Conservation (phyloP, 176 grass and related monocot genomes). For the Phoenix roebelenii region DNA sequence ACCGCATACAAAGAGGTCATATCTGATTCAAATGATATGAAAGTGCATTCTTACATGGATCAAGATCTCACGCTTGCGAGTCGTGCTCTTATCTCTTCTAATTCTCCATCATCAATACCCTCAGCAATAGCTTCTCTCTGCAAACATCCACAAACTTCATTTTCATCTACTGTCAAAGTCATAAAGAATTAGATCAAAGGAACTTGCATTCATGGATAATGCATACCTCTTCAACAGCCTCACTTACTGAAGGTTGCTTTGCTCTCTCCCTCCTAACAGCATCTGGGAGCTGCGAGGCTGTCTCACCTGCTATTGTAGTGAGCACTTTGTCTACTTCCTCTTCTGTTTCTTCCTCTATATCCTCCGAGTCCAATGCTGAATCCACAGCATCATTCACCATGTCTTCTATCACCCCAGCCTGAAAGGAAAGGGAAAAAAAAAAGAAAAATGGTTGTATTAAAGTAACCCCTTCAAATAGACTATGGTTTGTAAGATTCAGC, state of each 20-base stretch:
- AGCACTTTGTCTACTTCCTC: slow-evolving; percentile 77
- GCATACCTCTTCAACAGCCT: slow-evolving; percentile 36
- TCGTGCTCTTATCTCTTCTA: slow-evolving; percentile 52
- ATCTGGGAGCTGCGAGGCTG: slow-evolving; percentile 49
- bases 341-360: slow-evolving; percentile 86
- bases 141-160: background rate
- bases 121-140: slow-evolving; percentile 40
- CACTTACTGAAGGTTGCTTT: slow-evolving; percentile 38
- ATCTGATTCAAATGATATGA: too few species aligned
- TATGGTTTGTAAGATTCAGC: too few species aligned
- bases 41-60: too few species aligned
- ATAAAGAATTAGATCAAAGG: background rate
- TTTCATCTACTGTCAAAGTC: background rate
- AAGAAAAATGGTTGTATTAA: too few species aligned
- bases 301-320: slow-evolving; percentile 50
- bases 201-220: background rate
- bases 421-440: slow-evolving; percentile 2
- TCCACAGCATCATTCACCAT: slow-evolving; percentile 84
- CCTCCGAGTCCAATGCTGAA: slow-evolving; percentile 66
- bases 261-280: slow-evolving; percentile 40
- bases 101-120: slow-evolving; percentile 43
- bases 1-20: too few species aligned
- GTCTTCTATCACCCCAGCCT: slow-evolving; percentile 77
- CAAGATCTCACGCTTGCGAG: slow-evolving; percentile 57
- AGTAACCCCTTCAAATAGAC: too few species aligned